Evolutionary conservation across 768 basidiomycete genomes (phyloP), one percentile per base, ranked within the genome.

Genomic region (Boletus pseudopeckii): DNA sequence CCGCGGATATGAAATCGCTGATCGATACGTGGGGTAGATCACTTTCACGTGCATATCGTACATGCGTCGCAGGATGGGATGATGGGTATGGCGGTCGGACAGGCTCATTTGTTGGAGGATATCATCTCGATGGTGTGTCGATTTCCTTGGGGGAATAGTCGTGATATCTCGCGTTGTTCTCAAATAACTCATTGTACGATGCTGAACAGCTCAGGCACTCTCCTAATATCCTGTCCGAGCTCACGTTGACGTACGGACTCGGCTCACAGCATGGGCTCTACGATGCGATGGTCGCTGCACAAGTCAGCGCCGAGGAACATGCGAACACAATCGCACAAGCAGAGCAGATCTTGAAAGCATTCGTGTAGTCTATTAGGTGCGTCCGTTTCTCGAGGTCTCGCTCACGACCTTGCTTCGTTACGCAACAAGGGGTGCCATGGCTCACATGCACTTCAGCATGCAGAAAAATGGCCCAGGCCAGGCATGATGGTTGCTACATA

Each of bases 1-100:
- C 15, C 13, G 20, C 41, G 7, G 18, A 8, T n/a, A 33, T 14
- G 32, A 4, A 24, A 22, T 20, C 10, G 20, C 47, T 53, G 18
- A 58, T 33, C 20, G 18, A 7, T 10, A 22, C 8, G 30, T 15
- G 15, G 3, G 18, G 5, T 57, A 96, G 94, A 97, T 65, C 94
- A 93, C 62, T 92, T 97, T 65, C 94, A 98, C 56, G 89, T 97
- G 3, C 94, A 98, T 61, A 86, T 96, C 48, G 90, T 92, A 26
- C 88, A 94, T 61, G 81, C 81, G 0, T 83, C 88, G 58, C 77
- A 78, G 39, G 70, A 67, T 1, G 77, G 83, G 14, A 69, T 75
- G 41, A 60, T 81, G 56, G 89, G 94, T 0, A 88, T 90, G 82
- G 74, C 80, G 0, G 88, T 93, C 0, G 96, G 93, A 2, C 95